Conservation (phyloP, 2,329 filamentous ascomycete species). For the Capronia americana region DNA sequence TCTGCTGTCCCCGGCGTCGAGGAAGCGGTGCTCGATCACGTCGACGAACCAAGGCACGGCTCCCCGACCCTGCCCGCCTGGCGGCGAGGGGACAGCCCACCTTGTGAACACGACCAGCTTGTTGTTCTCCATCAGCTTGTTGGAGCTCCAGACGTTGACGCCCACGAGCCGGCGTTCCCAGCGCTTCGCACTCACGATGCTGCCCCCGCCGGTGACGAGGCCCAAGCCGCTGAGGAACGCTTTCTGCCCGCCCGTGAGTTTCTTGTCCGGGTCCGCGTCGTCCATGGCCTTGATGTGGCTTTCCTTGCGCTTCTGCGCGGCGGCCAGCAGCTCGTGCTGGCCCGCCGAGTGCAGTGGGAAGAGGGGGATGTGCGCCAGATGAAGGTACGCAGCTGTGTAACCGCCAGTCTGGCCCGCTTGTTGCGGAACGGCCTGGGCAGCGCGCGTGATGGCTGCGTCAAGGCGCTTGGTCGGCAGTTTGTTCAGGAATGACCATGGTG, state of each 20-base stretch:
- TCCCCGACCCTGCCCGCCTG: neutral
- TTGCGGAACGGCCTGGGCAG: neutral
- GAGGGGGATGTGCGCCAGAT: neutral
- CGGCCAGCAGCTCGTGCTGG: conserved; percentile 7
- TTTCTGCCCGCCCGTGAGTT: conserved; percentile 2
- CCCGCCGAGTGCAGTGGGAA: neutral
- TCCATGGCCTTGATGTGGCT: neutral
- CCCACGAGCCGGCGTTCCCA: conserved; percentile 5
- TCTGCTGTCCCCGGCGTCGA: neutral
- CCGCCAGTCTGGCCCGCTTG: conserved; percentile 6
- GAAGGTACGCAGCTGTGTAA: neutral
- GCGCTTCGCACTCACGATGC: conserved; percentile 3
- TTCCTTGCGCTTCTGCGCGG: neutral
- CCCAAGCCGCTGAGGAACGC: conserved; percentile 1
- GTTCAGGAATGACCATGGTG: conserved; percentile 1
- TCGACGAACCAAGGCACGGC: conserved; percentile 9
- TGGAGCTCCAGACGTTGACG: neutral
- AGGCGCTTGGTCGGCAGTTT: conserved; percentile 3
- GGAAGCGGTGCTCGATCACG: conserved; percentile 1
- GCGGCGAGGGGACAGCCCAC: conserved; percentile 2
- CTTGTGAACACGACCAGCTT: conserved; percentile 9
- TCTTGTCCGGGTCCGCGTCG: neutral
- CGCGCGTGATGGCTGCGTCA: conserved; percentile 4
- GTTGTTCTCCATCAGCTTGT: neutral
- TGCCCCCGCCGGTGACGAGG: neutral